Percentiles rank a stretch among this genome's conserved stretches.
phyloP scores from a whole-genome alignment of 805 yeast species.

The Suhomyces emberorum region DNA sequence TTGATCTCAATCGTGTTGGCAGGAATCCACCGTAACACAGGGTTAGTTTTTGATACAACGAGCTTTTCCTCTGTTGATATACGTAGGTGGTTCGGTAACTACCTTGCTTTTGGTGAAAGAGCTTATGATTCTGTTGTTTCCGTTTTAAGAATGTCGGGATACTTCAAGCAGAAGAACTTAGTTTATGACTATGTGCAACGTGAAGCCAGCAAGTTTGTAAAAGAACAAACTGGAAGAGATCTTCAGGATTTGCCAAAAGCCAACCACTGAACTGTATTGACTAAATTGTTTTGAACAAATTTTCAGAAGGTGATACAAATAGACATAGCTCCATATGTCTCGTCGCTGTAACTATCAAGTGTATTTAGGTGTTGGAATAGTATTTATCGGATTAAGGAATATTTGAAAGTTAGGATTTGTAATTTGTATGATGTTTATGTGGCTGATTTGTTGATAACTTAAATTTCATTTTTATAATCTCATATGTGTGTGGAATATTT shows the following conservation, averaged over 20 bases:
- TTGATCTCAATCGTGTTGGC: constrained; percentile 80
- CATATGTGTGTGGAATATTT: too few species aligned
- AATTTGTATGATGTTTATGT: too few species aligned
- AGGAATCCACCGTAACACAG: constrained; percentile 81
- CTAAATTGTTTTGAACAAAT: too few species aligned
- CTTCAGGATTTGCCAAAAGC: constrained; percentile 19
- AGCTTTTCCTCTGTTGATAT: constrained; percentile 46
- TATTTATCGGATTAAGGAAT: too few species aligned
- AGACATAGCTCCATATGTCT: too few species aligned
- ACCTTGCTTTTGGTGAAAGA: constrained; percentile 58
- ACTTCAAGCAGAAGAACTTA: constrained; percentile 46
- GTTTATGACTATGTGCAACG: constrained; percentile 32
- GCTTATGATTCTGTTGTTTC: constrained; percentile 50
- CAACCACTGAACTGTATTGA: too few species aligned
- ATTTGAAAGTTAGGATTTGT: too few species aligned
- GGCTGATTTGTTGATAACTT: too few species aligned
- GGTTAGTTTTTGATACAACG: constrained; percentile 55
- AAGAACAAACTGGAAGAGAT: constrained; percentile 30
- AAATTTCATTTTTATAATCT: too few species aligned
- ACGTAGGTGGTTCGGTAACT: constrained; percentile 49
- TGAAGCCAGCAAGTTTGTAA: constrained; percentile 27
- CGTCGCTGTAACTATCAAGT: too few species aligned
- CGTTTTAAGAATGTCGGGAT: constrained; percentile 44
- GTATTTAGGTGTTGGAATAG: too few species aligned
- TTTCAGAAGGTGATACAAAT: too few species aligned